Evolutionary conservation across 192 early-diverging fungal species (phyloP), one percentile per base, ranked within the genome.

Genomic region (Obelidium mucronatum): DNA sequence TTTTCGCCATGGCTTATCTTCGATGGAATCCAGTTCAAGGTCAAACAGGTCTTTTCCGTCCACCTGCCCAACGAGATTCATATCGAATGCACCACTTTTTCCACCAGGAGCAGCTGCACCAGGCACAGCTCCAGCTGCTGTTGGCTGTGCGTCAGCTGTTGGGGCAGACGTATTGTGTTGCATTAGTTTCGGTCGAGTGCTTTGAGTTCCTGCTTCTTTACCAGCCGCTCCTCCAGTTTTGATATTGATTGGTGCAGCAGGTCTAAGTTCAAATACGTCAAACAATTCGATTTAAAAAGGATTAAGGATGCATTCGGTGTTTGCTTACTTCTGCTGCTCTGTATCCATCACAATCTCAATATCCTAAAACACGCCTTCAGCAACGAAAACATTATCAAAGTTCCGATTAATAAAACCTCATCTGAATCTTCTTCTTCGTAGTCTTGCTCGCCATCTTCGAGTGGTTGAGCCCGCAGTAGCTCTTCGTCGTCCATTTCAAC

Each of bases 1-100:
- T 40, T 80, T 93, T 65, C 95, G 83, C 97, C 98, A 99, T 55
- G 96, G 95, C 77, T 99, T 99, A 67, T 99, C 98, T 42, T 98
- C 96, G 8, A 94, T 86, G 35, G 89, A 79, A 72, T 98, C 98
- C 73, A 98, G 75, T 81, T 98, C 96, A 13, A 95, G 91, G 61
- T 96, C 95, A 78, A 86, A 94, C 59, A 98, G 87, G 59, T 91
- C 91, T 62, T 93, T 87, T 2, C 92, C 93, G 53, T 99, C 92
- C 48, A 89, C 88, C 48, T 89, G 73, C 17, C 93, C 94, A n/a
- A 92, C 86, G 15, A 85, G 88, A 51, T 95, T 89, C 1, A 96
- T 75, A 72, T 94, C 90, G 39, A 88, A 17, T 24, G 72, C 76
- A 36, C 55, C 73, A 1, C 77, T 58, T 48, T 75, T 70, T 33